Evolutionary conservation across 345 rosid genomes (phyloP), one percentile per base, ranked within the genome.

Genomic region (Gossypium turneri): DNA sequence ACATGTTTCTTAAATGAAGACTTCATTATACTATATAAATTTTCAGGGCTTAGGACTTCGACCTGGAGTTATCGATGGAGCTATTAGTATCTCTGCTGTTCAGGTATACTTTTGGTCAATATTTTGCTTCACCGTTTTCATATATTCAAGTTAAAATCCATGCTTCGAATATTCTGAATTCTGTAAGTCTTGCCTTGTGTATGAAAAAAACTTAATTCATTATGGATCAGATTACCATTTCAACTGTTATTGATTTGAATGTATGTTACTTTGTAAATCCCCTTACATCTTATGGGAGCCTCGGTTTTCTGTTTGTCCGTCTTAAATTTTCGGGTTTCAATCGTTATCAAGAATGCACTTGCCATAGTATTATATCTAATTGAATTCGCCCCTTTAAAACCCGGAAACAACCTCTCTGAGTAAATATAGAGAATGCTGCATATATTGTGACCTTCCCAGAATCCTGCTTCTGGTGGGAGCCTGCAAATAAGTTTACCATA

Each of bases 61-160:
- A 44, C 63, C 97, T 76, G 99, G 97, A 82, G 90, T 87, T 73
- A 77, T 95, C 25, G 97, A 95, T 67, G 98, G 99, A 71, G 98
- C 94, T 73, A 95, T 95, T 73, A 95, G 99, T 81, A 91, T 93
- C 60, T 95, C 99, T 1, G 97, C 98, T 77, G 88, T 91, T 78
- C 97, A 93, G 94, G 99, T 93, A 65, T 75, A 69, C 22, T 60
- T 74, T 64, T 58, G 19, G 16, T 60, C 12, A 9, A 56, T n/a
- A 3, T 51, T 51, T 51, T 1, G 56, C 17, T 16, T 51, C 56
- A 51, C 56, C 7, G 9, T 51, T 51, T 51, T 51, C 3, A 51
- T 11, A 45, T 9, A 45, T 45, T 45, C 12, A 2, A 8, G 13
- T 45, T 45, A 3, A 10, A 45, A 2, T 45, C 50, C 0, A 45